These are phyloP conservation scores for Sphaerosporella brunnea DNA, from an alignment of 495 filamentous ascomycete genomes.

Conservation along the genomic window DNA sequence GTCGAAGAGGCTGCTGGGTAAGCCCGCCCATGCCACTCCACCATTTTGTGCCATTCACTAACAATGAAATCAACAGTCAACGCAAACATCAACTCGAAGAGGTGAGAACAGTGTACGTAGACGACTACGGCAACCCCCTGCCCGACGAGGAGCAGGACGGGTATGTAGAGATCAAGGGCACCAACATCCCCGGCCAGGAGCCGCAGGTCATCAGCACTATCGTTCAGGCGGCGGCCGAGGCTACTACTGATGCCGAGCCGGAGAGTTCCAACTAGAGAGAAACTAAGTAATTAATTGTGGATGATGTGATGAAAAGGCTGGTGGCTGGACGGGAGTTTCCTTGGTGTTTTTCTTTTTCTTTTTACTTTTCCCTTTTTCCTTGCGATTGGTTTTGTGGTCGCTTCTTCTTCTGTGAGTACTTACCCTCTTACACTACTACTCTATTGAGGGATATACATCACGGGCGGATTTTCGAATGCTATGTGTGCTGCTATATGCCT, in stretches of 20 bases:
- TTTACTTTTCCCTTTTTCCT: not conserved
- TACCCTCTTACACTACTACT: too few species aligned
- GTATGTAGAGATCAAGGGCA: slow-evolving; percentile 20
- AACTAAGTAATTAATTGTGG: not conserved
- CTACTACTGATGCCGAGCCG: slow-evolving; percentile 29
- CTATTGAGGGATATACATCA: too few species aligned
- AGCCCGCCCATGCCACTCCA: too few species aligned
- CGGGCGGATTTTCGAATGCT: too few species aligned
- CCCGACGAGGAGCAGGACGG: slow-evolving; percentile 28
- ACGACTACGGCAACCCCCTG: slow-evolving; percentile 19
- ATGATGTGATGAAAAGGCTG: not conserved
- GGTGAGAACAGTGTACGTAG: not conserved
- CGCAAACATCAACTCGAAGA: not conserved
- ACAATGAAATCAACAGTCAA: too few species aligned
- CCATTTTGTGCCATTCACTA: too few species aligned
- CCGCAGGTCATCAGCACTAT: slow-evolving; percentile 37
- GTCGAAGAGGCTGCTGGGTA: too few species aligned
- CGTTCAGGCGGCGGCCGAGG: slow-evolving; percentile 46
- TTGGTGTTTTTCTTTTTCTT: not conserved
- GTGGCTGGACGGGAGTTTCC: not conserved
- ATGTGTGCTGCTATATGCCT: too few species aligned
- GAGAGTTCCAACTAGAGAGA: slow-evolving; percentile 19
- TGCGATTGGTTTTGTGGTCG: too few species aligned
- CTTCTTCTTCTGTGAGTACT: too few species aligned
- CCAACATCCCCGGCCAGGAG: slow-evolving; percentile 26